Percentiles rank a stretch among this genome's conserved stretches.
Evolutionary conservation across 495 filamentous ascomycete species (phyloP).

Genomic region (Hypoxylon perforatum): DNA sequence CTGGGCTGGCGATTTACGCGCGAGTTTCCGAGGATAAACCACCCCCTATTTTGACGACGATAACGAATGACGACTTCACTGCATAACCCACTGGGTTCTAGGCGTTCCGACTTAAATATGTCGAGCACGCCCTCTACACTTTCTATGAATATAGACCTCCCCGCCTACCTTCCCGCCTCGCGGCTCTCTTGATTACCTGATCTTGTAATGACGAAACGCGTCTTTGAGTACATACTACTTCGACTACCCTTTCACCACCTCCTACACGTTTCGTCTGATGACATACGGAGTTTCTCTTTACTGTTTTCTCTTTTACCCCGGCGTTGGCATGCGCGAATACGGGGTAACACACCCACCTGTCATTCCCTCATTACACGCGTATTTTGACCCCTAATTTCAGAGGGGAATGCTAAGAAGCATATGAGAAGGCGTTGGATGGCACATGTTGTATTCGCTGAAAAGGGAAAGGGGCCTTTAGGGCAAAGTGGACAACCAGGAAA

Average conservation of each 20-base stretch:
- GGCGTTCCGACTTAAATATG: constrained; percentile 18
- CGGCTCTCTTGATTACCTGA: constrained; percentile 40
- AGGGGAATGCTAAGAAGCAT: constrained; percentile 14
- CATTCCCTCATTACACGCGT: neutral
- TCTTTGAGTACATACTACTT: constrained; percentile 26
- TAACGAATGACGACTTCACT: constrained; percentile 46
- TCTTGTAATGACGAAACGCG: constrained; percentile 49
- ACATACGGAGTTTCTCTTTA: constrained; percentile 31
- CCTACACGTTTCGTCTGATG: constrained; percentile 9
- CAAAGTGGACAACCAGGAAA: constrained; percentile 20
- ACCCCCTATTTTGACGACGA: constrained; percentile 31
- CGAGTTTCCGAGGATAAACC: neutral
- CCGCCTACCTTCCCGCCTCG: constrained; percentile 41
- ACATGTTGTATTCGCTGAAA: constrained; percentile 3
- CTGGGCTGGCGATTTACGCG: neutral
- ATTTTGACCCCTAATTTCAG: constrained; percentile 11
- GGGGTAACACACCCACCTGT: neutral
- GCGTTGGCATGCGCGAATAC: constrained; percentile 12
- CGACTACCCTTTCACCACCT: constrained; percentile 8
- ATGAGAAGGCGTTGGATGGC: constrained; percentile 35
- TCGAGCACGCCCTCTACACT: constrained; percentile 11
- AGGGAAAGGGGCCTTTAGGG: constrained; percentile 14
- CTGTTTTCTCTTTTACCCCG: constrained; percentile 13
- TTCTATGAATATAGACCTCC: constrained; percentile 39
- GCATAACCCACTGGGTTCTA: constrained; percentile 26